Evolutionary conservation across 2,329 filamentous ascomycete species (phyloP).

Genomic region (Calycina herbarum): DNA sequence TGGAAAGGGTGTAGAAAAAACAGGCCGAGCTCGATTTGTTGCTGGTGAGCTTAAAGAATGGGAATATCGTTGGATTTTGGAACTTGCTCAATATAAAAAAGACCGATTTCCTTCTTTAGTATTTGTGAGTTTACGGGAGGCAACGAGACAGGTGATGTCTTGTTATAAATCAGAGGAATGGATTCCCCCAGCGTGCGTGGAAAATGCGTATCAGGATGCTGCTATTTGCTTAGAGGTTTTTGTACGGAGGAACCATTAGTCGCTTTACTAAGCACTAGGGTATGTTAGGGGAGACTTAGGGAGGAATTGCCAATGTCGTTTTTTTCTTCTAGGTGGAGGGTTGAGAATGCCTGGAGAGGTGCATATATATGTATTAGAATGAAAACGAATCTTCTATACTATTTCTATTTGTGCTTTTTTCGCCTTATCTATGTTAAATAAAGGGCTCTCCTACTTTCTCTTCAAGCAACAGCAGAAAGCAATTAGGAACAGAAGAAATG

Average conservation of each 20-base stretch:
- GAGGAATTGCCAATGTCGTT: too few relatives aligned
- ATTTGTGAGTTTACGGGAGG: background rate
- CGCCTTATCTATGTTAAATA: too few relatives aligned
- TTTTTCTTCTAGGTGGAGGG: too few relatives aligned
- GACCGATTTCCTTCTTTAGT: background rate
- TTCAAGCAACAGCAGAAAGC: too few relatives aligned
- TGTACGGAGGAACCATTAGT: background rate
- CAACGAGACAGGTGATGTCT: background rate
- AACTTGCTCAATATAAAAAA: background rate
- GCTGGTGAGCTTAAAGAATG: background rate
- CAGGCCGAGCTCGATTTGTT: background rate
- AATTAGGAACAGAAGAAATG: too few relatives aligned
- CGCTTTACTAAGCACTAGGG: background rate
- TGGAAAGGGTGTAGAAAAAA: background rate
- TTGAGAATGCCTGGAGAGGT: too few relatives aligned
- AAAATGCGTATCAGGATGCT: background rate
- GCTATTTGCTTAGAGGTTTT: background rate
- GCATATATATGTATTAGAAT: too few relatives aligned
- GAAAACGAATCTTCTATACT: too few relatives aligned
- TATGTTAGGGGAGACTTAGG: too few relatives aligned
- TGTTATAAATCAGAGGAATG: background rate
- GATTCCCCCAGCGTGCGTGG: background rate
- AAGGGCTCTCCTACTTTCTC: too few relatives aligned
- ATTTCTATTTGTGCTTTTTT: too few relatives aligned
- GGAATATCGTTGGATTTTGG: background rate